phyloP scores from a whole-genome alignment of 176 grass and related monocot genomes.

The Juncus inflexus region DNA sequence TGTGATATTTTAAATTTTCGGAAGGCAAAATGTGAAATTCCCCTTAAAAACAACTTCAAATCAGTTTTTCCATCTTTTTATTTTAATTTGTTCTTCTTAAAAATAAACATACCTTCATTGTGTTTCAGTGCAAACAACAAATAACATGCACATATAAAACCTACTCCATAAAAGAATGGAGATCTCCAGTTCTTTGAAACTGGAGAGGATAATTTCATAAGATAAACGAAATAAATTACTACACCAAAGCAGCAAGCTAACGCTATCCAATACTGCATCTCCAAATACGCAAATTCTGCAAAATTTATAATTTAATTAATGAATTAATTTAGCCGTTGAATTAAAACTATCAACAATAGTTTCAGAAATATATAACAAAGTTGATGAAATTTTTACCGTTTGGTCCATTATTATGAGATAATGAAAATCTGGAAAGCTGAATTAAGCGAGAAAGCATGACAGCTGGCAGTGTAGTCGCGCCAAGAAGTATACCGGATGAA shows the following conservation, averaged over 20 bases:
- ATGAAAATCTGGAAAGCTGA: slow-evolving; percentile 53
- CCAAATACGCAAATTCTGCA: slow-evolving; percentile 62
- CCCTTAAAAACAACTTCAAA: too few species aligned
- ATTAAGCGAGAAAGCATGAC: slow-evolving; percentile 90
- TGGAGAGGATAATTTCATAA: slow-evolving; percentile 40
- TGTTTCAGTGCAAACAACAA: slow-evolving; percentile 40
- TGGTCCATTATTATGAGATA: slow-evolving; percentile 38
- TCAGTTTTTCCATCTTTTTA: too few species aligned
- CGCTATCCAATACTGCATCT: slow-evolving; percentile 79
- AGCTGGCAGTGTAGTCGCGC: slow-evolving; percentile 61
- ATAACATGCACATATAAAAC: slow-evolving; percentile 30
- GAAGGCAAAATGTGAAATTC: too few species aligned
- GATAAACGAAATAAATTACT: slow-evolving; percentile 62
- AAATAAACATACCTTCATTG: slow-evolving; percentile 46
- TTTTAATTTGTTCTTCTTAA: too few species aligned
- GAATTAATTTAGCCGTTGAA: too few species aligned
- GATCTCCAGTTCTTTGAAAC: slow-evolving; percentile 22
- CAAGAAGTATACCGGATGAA: slow-evolving; percentile 96
- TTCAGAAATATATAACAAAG: too few species aligned
- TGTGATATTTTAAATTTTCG: too few species aligned
- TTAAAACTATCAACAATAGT: too few species aligned
- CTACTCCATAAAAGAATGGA: slow-evolving; percentile 24
- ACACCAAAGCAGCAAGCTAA: slow-evolving; percentile 60
- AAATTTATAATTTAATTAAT: too few species aligned
- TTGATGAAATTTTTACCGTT: slow-evolving; percentile 39